A percentile compares a stretch with the other conserved stretches of the same genome.
Conservation (phyloP, 2,329 filamentous ascomycete genomes). For the Phialemonium atrogriseum region DNA sequence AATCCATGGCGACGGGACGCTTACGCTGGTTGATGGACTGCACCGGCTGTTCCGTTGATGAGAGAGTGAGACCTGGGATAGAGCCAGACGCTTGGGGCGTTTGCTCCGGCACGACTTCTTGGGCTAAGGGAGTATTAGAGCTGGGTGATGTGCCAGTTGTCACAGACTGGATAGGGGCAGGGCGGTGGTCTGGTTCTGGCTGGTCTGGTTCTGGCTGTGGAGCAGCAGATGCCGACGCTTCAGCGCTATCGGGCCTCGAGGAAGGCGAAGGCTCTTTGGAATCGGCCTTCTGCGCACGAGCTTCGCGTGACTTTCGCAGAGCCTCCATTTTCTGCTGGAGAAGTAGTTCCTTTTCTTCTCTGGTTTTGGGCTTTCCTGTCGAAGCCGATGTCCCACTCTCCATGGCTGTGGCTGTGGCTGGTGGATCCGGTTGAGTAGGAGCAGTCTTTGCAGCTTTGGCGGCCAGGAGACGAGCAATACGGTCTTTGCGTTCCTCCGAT, state of each 20-base stretch:
- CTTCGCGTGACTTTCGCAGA: conserved; percentile 51
- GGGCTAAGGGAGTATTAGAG: no score
- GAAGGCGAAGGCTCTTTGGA: conserved; percentile 13
- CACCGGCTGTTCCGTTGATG: conserved; percentile 10
- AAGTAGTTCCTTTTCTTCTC: conserved; percentile 64
- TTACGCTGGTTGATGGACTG: conserved; percentile 23
- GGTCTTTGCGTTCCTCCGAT: conserved; percentile 62
- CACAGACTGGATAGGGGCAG: no score
- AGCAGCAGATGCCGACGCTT: conserved; percentile 1
- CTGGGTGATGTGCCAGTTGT: no score
- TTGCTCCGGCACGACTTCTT: no score
- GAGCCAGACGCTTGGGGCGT: conserved; percentile 1
- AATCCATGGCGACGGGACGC: conserved; percentile 57
- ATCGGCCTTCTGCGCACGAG: conserved; percentile 25
- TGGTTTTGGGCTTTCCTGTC: conserved; percentile 30
- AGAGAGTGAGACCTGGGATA: conserved; percentile 9
- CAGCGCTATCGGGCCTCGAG: conserved; percentile 6
- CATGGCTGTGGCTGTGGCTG: conserved; percentile 7
- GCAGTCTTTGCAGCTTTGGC: conserved; percentile 53
- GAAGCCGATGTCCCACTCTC: conserved; percentile 3
- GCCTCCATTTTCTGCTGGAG: conserved; percentile 73
- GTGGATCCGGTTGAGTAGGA: conserved; percentile 3
- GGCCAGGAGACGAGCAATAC: conserved; percentile 69
- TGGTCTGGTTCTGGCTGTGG: conserved; percentile 2
- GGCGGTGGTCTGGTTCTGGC: no score